phyloP scores from a whole-genome alignment of 1,139 yeast species.

The Lodderomyces theae region DNA sequence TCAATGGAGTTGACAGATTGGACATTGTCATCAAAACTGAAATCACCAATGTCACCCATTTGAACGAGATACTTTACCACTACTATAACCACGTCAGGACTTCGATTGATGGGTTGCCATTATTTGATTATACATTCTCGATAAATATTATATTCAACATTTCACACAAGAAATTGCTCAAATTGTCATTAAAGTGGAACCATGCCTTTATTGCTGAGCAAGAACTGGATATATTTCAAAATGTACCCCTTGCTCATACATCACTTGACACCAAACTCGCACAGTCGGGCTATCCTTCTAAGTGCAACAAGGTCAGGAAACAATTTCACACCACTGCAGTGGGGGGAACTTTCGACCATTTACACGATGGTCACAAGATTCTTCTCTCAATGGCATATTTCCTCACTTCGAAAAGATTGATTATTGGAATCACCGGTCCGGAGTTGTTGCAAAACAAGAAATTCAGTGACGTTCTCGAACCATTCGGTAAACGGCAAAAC shows the following conservation, averaged over 20 bases:
- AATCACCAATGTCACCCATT: constrained; percentile 20
- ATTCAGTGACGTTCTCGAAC: constrained; percentile 62
- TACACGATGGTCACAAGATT: constrained; percentile 94
- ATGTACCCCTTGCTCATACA: not conserved
- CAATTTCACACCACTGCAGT: constrained; percentile 46
- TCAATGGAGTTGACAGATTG: constrained; percentile 14
- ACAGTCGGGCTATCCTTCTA: not conserved
- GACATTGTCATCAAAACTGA: constrained; percentile 24
- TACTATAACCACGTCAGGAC: constrained; percentile 27
- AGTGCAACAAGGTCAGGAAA: not conserved
- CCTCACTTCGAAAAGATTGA: constrained; percentile 51
- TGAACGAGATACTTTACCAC: constrained; percentile 27
- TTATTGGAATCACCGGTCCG: constrained; percentile 86
- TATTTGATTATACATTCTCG: constrained; percentile 25
- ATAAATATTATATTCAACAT: constrained; percentile 33
- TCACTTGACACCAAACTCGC: not conserved
- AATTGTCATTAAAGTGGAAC: constrained; percentile 8
- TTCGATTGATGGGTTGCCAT: constrained; percentile 15
- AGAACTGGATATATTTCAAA: constrained; percentile 3
- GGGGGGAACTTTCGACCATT: constrained; percentile 97
- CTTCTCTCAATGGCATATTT: constrained; percentile 72
- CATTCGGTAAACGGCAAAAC: constrained; percentile 50
- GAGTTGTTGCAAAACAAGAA: constrained; percentile 72
- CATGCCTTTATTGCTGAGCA: constrained; percentile 7
- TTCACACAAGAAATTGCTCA: not conserved